Evolutionary conservation across 2,329 filamentous ascomycete genomes (phyloP), one percentile per base, ranked within the genome.

Genomic region (Aspergillus phoenicis): DNA sequence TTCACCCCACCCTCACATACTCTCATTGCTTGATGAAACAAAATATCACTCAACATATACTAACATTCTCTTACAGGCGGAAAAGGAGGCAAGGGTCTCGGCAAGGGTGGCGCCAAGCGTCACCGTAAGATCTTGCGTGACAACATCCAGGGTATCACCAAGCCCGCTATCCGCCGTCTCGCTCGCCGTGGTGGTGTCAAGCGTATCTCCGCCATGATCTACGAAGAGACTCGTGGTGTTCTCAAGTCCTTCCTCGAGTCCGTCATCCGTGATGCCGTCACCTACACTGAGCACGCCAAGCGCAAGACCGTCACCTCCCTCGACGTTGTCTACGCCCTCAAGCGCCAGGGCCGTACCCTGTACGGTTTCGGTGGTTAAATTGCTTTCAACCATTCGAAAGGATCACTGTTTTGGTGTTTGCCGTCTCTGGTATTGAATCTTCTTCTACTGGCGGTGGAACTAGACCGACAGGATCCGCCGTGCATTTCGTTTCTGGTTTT

Each of bases 101-200:
- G 93, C 81, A 97, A 97, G 88, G 93, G 93, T 68, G 94, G 94
- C 82, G 94, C 94, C 83, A 98, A 97, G 91, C 94, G 94, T 83
- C 94, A 98, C 85, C 90, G 94, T 77, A 98, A 97, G 91, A 97
- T 98, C 87, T 87, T 97, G 82, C 93, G 94, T 83, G 94, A 97
- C 90, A 97, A 97, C 91, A 97, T 97, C 79, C 93, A 97, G 85
- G 93, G 93, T 84, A 97, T 98, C 80, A 98, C 93, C 78, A 98
- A 98, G 90, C 94, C 93, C 73, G 93, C 93, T 73, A 98, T 98
- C 83, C 91, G 93, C 75, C 93, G 94, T 96, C 93, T 98, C 78
- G 93, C 93, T 68, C 93, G 93, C 84, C 93, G 93, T 96, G 93
- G 94, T 80, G 93, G 93, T 93, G 93, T 97, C 87, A 97, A 97